Conservation (phyloP, 2,329 filamentous ascomycete species). For the Ascochyta viciae-villosae region DNA sequence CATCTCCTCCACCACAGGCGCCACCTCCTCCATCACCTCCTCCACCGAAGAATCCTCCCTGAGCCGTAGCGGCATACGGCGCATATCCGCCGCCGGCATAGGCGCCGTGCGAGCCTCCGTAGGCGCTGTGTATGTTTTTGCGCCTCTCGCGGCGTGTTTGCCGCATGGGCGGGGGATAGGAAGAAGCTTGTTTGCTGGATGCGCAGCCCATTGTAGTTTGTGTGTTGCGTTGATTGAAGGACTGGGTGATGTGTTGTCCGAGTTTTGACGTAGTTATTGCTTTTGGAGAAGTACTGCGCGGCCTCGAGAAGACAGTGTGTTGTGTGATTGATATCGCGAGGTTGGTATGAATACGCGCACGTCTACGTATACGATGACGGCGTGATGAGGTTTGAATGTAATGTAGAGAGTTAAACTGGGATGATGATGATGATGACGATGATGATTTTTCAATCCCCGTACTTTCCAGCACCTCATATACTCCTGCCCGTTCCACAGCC, state of each 20-base stretch:
- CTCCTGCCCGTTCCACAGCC: not conserved
- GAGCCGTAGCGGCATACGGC: slow-evolving; percentile 18
- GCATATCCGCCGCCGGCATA: slow-evolving; percentile 1
- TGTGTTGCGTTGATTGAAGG: not conserved
- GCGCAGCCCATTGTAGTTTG: slow-evolving; percentile 27
- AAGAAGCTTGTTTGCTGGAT: slow-evolving; percentile 16
- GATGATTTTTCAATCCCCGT: not conserved
- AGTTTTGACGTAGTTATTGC: too few species aligned
- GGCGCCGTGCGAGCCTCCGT: not conserved
- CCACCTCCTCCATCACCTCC: slow-evolving; percentile 16
- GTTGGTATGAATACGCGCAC: not conserved
- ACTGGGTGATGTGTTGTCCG: not conserved
- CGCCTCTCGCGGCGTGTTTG: slow-evolving; percentile 7
- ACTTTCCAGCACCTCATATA: slow-evolving; percentile 5
- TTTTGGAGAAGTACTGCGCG: too few species aligned
- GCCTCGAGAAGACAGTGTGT: too few species aligned
- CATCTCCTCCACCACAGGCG: slow-evolving; percentile 14
- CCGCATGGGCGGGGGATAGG: slow-evolving; percentile 27
- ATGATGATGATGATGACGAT: not conserved
- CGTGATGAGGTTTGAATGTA: too few species aligned
- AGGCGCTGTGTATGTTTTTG: not conserved
- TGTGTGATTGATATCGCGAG: too few species aligned
- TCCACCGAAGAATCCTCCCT: slow-evolving; percentile 13
- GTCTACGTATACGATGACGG: not conserved
- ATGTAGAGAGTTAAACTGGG: too few species aligned